Evolutionary conservation across 768 basidiomycete genomes (phyloP), one percentile per base, ranked within the genome.

Genomic region (Cyathus striatus): DNA sequence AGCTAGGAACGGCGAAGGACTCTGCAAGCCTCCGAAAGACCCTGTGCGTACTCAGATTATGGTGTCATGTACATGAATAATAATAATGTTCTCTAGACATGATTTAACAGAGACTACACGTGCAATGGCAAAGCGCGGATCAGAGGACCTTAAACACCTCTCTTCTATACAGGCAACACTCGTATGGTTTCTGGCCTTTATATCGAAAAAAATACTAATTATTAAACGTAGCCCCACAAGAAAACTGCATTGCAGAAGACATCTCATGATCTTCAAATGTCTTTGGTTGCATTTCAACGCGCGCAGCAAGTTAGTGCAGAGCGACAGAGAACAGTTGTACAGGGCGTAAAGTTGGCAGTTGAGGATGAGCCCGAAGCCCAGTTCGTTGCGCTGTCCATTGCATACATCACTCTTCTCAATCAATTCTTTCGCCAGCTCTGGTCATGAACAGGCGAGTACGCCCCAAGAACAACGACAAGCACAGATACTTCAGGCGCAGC

Each of bases 31-130:
- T 98, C 41, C 75, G 95, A 52, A 91, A 87, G 63, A 86, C 81
- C 40, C 66, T 98, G 94, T 95, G 55, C 49, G 91, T 75, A n/a
- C 21, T 42, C 20, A 34, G 18, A 18, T 4, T 44, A 26, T 17
- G 33, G 32, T 23, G 18, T 23, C 20, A 36, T 36, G 30, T 41
- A 45, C 4, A 33, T 45, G 38, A 39, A 44, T 47, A 10, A 50
- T 32, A 27, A 24, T 25, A 6, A 23, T 40, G 13, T 18, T 9
- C 17, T 32, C 16, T 48, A 97, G 95, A 36, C 89, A 94, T 68
- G 90, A 97, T 64, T 70, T 99, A 47, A 93, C 90, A 1, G 96
- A 98, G 57, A 79, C 90, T 20, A 98, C 96, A 27, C 79, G 94
- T 27, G 88, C 86, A 3, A 92, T 99, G 85, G 85, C 91, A 17